Conservation (phyloP, 768 basidiomycete genomes). For the Boletellus ananiceps region DNA sequence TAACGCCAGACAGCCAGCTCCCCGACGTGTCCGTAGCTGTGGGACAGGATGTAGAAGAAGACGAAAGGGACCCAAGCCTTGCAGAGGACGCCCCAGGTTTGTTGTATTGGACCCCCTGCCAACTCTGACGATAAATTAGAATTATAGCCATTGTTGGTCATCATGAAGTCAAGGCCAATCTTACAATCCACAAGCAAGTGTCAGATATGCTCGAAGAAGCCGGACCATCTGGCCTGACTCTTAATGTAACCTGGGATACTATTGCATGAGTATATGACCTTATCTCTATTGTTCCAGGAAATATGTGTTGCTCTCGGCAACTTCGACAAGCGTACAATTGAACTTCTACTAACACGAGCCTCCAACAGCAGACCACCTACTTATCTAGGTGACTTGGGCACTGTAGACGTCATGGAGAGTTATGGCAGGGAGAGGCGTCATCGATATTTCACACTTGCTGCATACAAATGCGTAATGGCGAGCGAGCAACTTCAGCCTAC, state of each 20-base stretch:
- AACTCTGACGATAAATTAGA: background rate
- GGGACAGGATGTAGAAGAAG: conserved; percentile 37
- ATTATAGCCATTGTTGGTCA: conserved; percentile 25
- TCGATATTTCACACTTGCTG: conserved; percentile 72
- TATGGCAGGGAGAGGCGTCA: conserved; percentile 82
- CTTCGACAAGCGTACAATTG: conserved; percentile 79
- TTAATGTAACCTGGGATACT: conserved; percentile 46
- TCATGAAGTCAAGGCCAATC: conserved; percentile 49
- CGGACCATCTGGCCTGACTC: conserved; percentile 64
- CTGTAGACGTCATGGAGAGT: conserved; percentile 74
- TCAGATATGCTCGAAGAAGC: conserved; percentile 67
- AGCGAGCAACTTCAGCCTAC: conserved; percentile 61
- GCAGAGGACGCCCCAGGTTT: conserved; percentile 32
- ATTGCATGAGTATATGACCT: background rate
- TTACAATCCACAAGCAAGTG: conserved; percentile 76
- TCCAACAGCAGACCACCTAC: conserved; percentile 59
- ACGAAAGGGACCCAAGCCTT: conserved; percentile 32
- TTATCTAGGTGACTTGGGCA: conserved; percentile 68
- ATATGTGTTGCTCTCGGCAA: conserved; percentile 55
- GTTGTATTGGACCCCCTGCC: conserved; percentile 4
- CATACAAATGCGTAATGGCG: conserved; percentile 59
- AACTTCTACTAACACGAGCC: conserved; percentile 70
- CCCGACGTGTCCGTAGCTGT: conserved; percentile 35
- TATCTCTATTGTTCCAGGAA: conserved; percentile 42
- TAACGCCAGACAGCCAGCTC: conserved; percentile 37